phyloP scores from a whole-genome alignment of 805 yeast genomes.

The Starmerella scarabaei region DNA sequence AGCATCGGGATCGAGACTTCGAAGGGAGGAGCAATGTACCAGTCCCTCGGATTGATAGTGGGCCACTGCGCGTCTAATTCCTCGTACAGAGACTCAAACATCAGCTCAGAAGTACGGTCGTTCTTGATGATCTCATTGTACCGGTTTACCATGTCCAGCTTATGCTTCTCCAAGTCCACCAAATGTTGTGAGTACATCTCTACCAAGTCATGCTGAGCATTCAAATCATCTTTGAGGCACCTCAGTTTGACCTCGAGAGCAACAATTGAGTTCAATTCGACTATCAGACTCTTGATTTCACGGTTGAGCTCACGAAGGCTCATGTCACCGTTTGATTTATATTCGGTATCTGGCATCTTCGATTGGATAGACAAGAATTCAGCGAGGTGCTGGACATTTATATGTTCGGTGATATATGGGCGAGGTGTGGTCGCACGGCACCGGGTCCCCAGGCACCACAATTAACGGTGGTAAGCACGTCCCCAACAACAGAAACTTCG shows the following conservation, averaged over 20 bases:
- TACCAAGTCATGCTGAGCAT: not conserved
- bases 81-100: not conserved
- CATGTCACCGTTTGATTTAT: too few species aligned
- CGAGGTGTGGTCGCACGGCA: too few species aligned
- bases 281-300: not conserved
- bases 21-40: not conserved
- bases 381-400: too few species aligned
- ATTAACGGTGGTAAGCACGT: too few species aligned
- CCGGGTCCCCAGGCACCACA: too few species aligned
- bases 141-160: not conserved
- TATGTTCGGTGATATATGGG: too few species aligned
- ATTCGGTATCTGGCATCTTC: too few species aligned
- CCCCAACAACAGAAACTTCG: too few species aligned
- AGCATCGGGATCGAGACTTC: not conserved
- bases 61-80: not conserved
- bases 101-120: not conserved
- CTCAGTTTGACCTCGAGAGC: not conserved
- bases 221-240: not conserved
- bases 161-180: not conserved
- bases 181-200: not conserved
- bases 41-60: not conserved
- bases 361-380: too few species aligned
- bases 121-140: not conserved
- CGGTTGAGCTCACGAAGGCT: not conserved
- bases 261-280: not conserved